Evolutionary conservation across 768 basidiomycete species (phyloP), one percentile per base, ranked within the genome.

Genomic region (Suillus plorans): DNA sequence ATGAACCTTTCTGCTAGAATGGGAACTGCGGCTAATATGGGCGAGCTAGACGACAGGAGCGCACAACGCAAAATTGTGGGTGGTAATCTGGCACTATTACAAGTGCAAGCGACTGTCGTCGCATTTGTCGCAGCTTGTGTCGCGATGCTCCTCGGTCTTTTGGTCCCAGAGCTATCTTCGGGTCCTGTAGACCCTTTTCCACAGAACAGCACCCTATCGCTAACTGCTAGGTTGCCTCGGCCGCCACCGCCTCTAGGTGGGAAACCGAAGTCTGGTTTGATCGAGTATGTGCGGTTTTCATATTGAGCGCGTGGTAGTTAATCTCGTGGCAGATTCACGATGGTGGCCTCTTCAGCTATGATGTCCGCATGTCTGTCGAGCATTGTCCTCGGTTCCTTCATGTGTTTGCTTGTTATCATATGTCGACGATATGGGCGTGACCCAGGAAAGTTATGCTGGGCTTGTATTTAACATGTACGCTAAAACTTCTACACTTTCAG

Each of bases 1-100:
- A 99, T 99, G 97, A 98, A 97, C 68, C 88, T 99, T 8, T 96
- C 95, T 4, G 95, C 97, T 1, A 86, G 97, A 16, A 83, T 99
- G n/a, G 91, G 92, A 1, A 99, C 97, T 0, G 91, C 95, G 1
- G 92, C 96, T 6, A 97, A 98, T 69, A 89, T 96, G 60, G 97
- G 97, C 52, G 88, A 95, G 66, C 87, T 99, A 5, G 95, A 99
- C 73, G 84, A 88, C 41, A 86, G 87, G 0, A 69, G 74, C 2
- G 81, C 80, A 9, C 86, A 93, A 4, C 83, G 85, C 5, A 74
- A 80, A 2, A 86, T 97, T 66, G 83, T 99, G 41, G 64, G 86
- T 3, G 95, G 95, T 49, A 97, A 95, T 75, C 77, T 98, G 52
- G 81, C 89, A 1, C 81, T 98, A 13, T 85, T 99, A 0, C 97